These are phyloP conservation scores for Rhizopogon roseolus DNA, from an alignment of 768 basidiomycete genomes.

Conservation along the genomic window DNA sequence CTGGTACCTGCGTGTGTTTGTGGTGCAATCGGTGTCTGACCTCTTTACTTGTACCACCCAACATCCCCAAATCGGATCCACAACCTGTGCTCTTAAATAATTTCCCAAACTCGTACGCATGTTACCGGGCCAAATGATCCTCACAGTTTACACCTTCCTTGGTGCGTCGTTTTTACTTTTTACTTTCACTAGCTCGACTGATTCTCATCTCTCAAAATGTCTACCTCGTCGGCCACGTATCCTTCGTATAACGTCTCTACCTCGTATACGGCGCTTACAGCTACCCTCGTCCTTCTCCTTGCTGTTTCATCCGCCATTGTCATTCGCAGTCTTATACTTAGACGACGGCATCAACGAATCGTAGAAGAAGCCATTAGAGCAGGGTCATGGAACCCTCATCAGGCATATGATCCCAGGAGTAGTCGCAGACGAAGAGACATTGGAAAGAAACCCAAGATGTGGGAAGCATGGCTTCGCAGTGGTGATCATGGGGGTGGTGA, in stretches of 20 bases:
- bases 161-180: slow-evolving; percentile 14
- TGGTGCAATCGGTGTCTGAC: neutral
- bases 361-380: slow-evolving; percentile 62
- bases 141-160: slow-evolving; percentile 28
- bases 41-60: neutral
- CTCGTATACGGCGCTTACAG: slow-evolving; percentile 43
- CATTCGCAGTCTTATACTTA: slow-evolving; percentile 57
- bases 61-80: slow-evolving; percentile 2
- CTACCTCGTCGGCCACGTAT: slow-evolving; percentile 1
- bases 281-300: slow-evolving; percentile 65
- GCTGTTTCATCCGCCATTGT: slow-evolving; percentile 66
- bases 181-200: neutral
- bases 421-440: slow-evolving; percentile 21
- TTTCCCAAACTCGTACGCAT: neutral
- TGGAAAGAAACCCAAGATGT: slow-evolving; percentile 26
- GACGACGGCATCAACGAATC: slow-evolving; percentile 52
- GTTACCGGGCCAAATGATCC: neutral
- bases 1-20: neutral
- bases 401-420: slow-evolving; percentile 4
- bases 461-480: slow-evolving; percentile 21
- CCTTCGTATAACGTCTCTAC: slow-evolving; percentile 4
- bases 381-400: slow-evolving; percentile 51
- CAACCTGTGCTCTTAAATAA: slow-evolving; percentile 2
- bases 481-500: slow-evolving; percentile 9
- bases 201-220: slow-evolving; percentile 9